Conservation (phyloP, 1,284 basidiomycete species). For the Boletus semigastroideus region DNA sequence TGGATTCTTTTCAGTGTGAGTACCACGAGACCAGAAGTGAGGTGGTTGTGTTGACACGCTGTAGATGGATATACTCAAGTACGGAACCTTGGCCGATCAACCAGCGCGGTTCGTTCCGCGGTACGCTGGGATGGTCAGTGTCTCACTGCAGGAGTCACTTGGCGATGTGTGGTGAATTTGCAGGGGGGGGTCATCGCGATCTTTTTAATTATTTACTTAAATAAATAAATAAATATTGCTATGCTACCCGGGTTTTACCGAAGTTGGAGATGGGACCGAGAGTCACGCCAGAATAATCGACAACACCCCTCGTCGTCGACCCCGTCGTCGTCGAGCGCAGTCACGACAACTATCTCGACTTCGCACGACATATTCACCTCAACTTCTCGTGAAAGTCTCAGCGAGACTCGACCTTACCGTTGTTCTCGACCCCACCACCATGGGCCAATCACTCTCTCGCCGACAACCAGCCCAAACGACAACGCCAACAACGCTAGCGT, state of each 20-base stretch:
- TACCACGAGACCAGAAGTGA: conserved; percentile 3
- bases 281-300: conserved; percentile 29
- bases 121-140: conserved; percentile 65
- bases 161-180: conserved; percentile 74
- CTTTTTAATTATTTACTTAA: conserved; percentile 23
- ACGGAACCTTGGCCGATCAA: conserved; percentile 71
- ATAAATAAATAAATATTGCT: conserved; percentile 18
- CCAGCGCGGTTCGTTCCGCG: conserved; percentile 67
- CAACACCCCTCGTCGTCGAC: conserved; percentile 7
- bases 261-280: conserved; percentile 28
- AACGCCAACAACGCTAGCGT: background rate
- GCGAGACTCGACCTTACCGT: conserved; percentile 1
- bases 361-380: conserved; percentile 1
- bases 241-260: conserved; percentile 22
- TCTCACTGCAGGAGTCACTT: conserved; percentile 59
- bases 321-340: conserved; percentile 17
- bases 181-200: too few species aligned
- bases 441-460: conserved; percentile 32
- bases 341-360: conserved; percentile 9
- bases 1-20: conserved; percentile 73
- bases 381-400: background rate
- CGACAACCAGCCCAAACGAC: conserved; percentile 15
- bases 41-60: conserved; percentile 19
- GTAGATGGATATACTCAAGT: conserved; percentile 68
- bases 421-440: conserved; percentile 14